A percentile compares a stretch with the other conserved stretches of the same genome.
These are phyloP conservation scores for Calonectria multiphialidica DNA, from an alignment of 2,329 filamentous ascomycete genomes.

Conservation along the genomic window DNA sequence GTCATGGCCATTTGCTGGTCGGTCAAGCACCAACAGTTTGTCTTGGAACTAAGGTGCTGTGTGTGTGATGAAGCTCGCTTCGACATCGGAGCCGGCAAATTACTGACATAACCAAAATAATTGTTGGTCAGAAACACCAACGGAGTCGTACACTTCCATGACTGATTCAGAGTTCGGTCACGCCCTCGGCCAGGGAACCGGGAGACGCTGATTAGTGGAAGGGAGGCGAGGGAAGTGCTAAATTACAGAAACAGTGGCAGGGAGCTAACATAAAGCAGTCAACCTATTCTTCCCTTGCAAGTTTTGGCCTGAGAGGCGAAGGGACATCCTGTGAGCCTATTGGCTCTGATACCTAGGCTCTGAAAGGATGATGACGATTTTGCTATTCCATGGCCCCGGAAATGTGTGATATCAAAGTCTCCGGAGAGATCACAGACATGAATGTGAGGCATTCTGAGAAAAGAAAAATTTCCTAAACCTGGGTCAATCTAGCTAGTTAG, in stretches of 20 bases:
- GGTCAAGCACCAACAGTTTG: not conserved
- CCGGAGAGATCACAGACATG: slow-evolving; percentile 25
- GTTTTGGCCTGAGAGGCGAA: not conserved
- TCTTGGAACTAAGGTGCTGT: not conserved
- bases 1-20: not conserved
- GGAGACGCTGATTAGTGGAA: not conserved
- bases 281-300: no score
- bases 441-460: slow-evolving; percentile 26
- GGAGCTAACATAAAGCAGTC: not conserved
- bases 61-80: not conserved
- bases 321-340: no score
- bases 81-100: not conserved
- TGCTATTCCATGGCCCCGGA: not conserved
- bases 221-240: not conserved
- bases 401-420: slow-evolving; percentile 9
- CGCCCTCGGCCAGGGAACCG: not conserved
- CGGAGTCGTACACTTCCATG: not conserved
- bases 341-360: not conserved
- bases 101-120: not conserved
- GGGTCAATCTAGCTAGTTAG: slow-evolving; percentile 7
- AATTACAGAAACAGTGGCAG: slow-evolving; percentile 1
- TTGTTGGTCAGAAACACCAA: not conserved
- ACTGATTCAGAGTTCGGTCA: not conserved
- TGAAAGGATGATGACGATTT: no score
- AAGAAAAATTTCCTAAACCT: slow-evolving; percentile 9